Percentiles rank a stretch among this genome's conserved stretches.
Conservation (phyloP, 1,139 yeast genomes). For the Hyphopichia buzzinii region DNA sequence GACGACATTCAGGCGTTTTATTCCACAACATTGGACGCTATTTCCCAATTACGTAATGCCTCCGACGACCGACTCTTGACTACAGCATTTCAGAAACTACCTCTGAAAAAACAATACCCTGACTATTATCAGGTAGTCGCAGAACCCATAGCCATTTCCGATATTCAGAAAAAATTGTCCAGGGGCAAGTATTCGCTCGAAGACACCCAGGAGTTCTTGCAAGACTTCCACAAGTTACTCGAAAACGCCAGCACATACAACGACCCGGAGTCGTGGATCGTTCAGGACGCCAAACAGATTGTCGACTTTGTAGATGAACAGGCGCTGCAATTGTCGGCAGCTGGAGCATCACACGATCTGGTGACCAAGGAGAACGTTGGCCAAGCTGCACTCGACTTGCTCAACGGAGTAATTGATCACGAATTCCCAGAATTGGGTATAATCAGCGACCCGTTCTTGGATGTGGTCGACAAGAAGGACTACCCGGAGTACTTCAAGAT, state of each 20-base stretch:
- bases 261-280: constrained; percentile 62
- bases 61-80: constrained; percentile 35
- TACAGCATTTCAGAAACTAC: constrained; percentile 63
- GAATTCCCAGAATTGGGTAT: constrained; percentile 43
- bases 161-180: constrained; percentile 50
- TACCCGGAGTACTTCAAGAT: constrained; percentile 61
- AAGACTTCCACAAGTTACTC: constrained; percentile 55
- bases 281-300: constrained; percentile 49
- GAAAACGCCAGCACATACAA: constrained; percentile 64
- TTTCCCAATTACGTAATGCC: constrained; percentile 30
- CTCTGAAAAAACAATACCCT: constrained; percentile 73
- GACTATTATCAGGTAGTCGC: constrained; percentile 71
- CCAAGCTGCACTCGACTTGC: constrained; percentile 20
- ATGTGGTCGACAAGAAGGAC: constrained; percentile 51
- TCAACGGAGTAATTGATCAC: constrained; percentile 41
- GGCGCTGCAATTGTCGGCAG: constrained; percentile 23
- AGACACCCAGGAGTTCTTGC: constrained; percentile 40
- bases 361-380: constrained; percentile 23
- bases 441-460: constrained; percentile 56
- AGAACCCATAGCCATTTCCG: constrained; percentile 67
- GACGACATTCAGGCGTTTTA: constrained; percentile 28
- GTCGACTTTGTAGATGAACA: constrained; percentile 44
- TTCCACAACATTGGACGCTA: constrained; percentile 22
- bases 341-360: constrained; percentile 8
- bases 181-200: constrained; percentile 29